Percentiles rank a stretch among this genome's conserved stretches.
These are phyloP conservation scores for Gnomoniopsis smithogilvyi DNA, from an alignment of 2,329 filamentous ascomycete species.

Conservation along the genomic window DNA sequence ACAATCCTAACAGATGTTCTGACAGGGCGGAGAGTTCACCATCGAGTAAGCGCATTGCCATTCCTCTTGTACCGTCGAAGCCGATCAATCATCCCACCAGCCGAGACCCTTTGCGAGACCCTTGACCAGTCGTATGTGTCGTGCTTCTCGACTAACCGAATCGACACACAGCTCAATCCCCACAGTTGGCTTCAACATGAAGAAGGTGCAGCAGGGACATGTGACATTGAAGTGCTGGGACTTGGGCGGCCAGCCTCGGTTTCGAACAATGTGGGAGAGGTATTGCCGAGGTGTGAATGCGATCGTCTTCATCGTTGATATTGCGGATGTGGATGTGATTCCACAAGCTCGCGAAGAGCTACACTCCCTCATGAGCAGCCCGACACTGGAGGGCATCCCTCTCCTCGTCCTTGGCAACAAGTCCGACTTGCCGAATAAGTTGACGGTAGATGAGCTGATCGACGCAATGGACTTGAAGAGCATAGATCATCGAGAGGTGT, in stretches of 20 bases:
- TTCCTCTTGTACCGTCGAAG: constrained; percentile 8
- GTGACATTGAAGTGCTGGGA: constrained; percentile 99
- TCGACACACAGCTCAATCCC: constrained; percentile 76
- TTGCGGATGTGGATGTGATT: constrained; percentile 77
- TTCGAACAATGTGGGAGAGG: constrained; percentile 98
- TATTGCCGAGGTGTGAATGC: constrained; percentile 97
- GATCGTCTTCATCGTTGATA: constrained; percentile 98
- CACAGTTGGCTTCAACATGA: constrained; percentile 99
- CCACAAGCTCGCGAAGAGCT: constrained; percentile 89
- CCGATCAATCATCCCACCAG: constrained; percentile 21
- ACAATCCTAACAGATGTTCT: constrained; percentile 19
- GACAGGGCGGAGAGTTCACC: constrained; percentile 94
- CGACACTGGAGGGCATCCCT: constrained; percentile 82
- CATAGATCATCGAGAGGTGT: constrained; percentile 89
- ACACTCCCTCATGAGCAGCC: constrained; percentile 81
- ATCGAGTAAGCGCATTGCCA: constrained; percentile 74
- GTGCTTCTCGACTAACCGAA: constrained; percentile 24
- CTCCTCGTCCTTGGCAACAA: constrained; percentile 96
- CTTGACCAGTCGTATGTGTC: constrained; percentile 31
- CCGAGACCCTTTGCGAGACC: constrained; percentile 15
- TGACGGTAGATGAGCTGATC: constrained; percentile 93
- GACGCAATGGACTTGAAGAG: constrained; percentile 86
- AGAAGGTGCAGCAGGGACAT: constrained; percentile 95
- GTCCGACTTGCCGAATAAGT: constrained; percentile 85
- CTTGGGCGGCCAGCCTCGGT: constrained; percentile 92